These are phyloP conservation scores for Lagenidium giganteum DNA, from an alignment of 352 stramenopile genomes.

Conservation along the genomic window DNA sequence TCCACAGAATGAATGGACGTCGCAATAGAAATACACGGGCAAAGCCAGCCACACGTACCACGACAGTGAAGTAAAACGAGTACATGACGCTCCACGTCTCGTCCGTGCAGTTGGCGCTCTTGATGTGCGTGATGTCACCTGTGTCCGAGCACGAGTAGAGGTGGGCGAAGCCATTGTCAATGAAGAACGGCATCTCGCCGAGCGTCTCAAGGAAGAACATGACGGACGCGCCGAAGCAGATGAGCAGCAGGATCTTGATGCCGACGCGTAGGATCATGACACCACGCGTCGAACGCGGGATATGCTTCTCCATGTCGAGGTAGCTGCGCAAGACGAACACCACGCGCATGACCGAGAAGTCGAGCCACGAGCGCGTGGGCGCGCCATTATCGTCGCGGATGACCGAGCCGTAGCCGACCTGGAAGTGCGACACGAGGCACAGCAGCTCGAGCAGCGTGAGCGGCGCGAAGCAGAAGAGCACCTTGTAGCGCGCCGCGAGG, in stretches of 20 bases:
- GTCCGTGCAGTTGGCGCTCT: constrained; percentile 35
- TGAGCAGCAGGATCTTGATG: constrained; percentile 80
- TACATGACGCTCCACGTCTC: constrained; percentile 88
- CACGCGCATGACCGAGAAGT: constrained; percentile 81
- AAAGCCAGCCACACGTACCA: constrained; percentile 31
- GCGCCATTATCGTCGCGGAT: constrained; percentile 51
- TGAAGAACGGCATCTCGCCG: constrained; percentile 76
- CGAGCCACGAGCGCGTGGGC: constrained; percentile 67
- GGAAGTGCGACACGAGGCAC: constrained; percentile 64
- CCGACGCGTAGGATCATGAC: constrained; percentile 80
- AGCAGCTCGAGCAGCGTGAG: constrained; percentile 72
- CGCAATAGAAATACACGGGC: not conserved
- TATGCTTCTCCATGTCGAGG: constrained; percentile 77
- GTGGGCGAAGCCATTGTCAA: constrained; percentile 74
- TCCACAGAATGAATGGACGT: not conserved
- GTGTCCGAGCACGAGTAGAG: constrained; percentile 61
- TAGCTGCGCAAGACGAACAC: constrained; percentile 82
- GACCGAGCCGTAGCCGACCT: constrained; percentile 70
- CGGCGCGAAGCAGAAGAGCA: constrained; percentile 72
- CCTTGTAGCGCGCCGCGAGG: constrained; percentile 73
- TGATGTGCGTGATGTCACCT: constrained; percentile 44
- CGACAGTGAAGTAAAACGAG: constrained; percentile 85
- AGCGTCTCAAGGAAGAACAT: constrained; percentile 89
- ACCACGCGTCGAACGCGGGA: constrained; percentile 60
- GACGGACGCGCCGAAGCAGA: constrained; percentile 70